Base-by-base conservation (phyloP, 1,284 basidiomycete species). In the Gomphus bonarii region DNA sequence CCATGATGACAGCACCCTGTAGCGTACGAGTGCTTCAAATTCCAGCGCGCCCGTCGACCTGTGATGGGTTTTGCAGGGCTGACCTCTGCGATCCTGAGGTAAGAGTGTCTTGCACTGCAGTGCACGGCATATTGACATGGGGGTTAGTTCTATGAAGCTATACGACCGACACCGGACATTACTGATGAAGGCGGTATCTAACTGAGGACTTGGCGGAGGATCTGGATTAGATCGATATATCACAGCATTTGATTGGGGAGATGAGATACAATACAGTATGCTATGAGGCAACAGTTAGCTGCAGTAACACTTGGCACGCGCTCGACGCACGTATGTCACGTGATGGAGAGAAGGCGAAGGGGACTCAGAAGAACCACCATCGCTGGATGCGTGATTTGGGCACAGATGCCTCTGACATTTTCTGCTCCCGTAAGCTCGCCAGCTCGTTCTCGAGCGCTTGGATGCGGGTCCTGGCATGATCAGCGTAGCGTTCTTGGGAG, bases 21-120 rank as follows among this genome's bases (percentile, higher is more conserved):
- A 82, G 80, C 78, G 4, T 82, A 77, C 61, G 77, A 81, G 50
- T 69, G 81, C 6, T 80, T 82, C 69, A 69, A 71, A 54, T 65
- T 90, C 61, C 78, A 81, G 63, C 76, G 79, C 20, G 81, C 75
- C 44, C 78, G 74, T 61, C 75, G 80, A 54, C 70, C 77, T n/a
- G 69, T 86, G 9, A 81, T 87, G 68, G 74, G 87, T 1, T 69
- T 84, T 61, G 71, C 81, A 30, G 88, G 88, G 18, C 72, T 91
- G 42, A 72, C 73, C 35, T 76, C 87, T 57, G 88, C 82, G 10
- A 70, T 85, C 54, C 72, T 91, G 54, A 88, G 87, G 87, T 90
- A 68, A 62, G 70, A 62, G 50, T 25, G 50, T 56, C 51, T 48
- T 52, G 55, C 38, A 50, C 51, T 33, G 30, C 38, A 25, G 1